phyloP scores from a whole-genome alignment of 306 rosid species.

The Malus domestica region ASM211411v1 NC_041798.1:37198501-37199000 shows the following conservation, averaged over 20 bases:
- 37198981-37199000: background rate
- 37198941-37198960: background rate
- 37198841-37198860: background rate
- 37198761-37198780: too few relatives aligned
- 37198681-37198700: too few relatives aligned
- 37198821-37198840: too few relatives aligned
- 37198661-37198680: too few relatives aligned
- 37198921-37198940: background rate
- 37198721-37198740: too few relatives aligned
- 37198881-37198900: too few relatives aligned
- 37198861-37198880: background rate
- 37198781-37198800: too few relatives aligned
- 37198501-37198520: background rate
- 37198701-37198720: too few relatives aligned
- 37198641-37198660: background rate
- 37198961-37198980: background rate
- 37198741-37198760: too few relatives aligned
- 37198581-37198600: background rate
- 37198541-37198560: background rate
- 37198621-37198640: background rate
- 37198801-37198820: background rate
- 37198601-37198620: conserved; percentile 3
- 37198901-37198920: background rate
- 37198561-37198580: background rate
- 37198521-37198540: background rate